Evolutionary conservation across 257 asterid species (phyloP).

Genomic region (Jasminum sambac): DNA sequence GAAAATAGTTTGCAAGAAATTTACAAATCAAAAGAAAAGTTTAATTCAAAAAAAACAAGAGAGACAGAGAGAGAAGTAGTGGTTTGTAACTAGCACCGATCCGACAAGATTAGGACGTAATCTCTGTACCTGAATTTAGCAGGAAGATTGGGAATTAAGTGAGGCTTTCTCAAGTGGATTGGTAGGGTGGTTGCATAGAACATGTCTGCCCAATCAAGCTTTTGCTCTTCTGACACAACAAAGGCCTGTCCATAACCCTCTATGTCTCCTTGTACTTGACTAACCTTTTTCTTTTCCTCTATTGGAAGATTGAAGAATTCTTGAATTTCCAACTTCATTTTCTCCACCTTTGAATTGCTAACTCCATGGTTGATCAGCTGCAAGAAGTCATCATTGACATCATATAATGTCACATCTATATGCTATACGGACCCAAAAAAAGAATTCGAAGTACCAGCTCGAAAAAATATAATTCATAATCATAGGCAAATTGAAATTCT

Average conservation of each 20-base stretch:
- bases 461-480: not conserved
- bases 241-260: constrained; percentile 68
- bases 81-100: not conserved
- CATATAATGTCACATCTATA: not conserved
- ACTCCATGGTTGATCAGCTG: constrained; percentile 68
- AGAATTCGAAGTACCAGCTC: too few relatives aligned
- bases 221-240: constrained; percentile 60
- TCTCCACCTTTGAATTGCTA: constrained; percentile 29
- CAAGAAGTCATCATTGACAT: not conserved
- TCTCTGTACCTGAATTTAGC: constrained; percentile 40
- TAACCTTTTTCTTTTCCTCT: constrained; percentile 50
- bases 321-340: constrained; percentile 36
- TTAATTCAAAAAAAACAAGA: too few relatives aligned
- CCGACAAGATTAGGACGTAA: not conserved
- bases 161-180: constrained; percentile 37
- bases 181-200: constrained; percentile 39
- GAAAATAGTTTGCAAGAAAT: too few relatives aligned
- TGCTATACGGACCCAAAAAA: too few relatives aligned
- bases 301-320: constrained; percentile 50
- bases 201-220: constrained; percentile 65
- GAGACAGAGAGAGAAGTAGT: too few relatives aligned
- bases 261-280: constrained; percentile 30
- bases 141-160: constrained; percentile 54
- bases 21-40: not conserved
- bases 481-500: too few relatives aligned